These are phyloP conservation scores for Leishmania guyanensis DNA, from an alignment of 208 protist genomes.

Conservation along the genomic window DNA sequence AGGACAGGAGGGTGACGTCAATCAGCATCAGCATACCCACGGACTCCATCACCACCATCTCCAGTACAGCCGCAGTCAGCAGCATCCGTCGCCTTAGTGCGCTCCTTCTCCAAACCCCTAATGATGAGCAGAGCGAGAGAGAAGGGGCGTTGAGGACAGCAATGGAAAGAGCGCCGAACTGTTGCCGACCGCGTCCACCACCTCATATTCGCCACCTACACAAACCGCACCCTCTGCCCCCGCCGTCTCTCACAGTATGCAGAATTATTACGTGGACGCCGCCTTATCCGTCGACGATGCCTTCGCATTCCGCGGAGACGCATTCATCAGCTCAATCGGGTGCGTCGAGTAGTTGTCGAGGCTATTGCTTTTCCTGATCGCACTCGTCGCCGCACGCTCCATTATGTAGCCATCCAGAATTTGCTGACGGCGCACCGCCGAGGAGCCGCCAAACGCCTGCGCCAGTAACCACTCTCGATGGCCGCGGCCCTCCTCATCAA, in stretches of 20 bases:
- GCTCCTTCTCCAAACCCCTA: not conserved
- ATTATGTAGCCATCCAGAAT: slow-evolving; percentile 45
- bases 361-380: slow-evolving; percentile 32
- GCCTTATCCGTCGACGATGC: slow-evolving; percentile 3
- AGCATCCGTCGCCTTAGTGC: slow-evolving; percentile 1
- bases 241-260: not conserved
- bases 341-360: slow-evolving; percentile 66
- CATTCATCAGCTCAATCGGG: slow-evolving; percentile 81
- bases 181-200: not conserved
- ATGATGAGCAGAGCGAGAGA: not conserved
- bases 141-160: not conserved
- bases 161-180: not conserved
- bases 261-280: not conserved
- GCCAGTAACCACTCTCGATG: slow-evolving; percentile 79
- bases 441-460: slow-evolving; percentile 65
- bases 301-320: slow-evolving; percentile 28
- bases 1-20: not conserved
- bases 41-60: not conserved
- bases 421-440: slow-evolving; percentile 37
- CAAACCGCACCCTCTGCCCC: slow-evolving; percentile 10
- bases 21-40: not conserved
- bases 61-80: not conserved
- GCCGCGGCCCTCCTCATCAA: slow-evolving; percentile 49
- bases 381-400: slow-evolving; percentile 26
- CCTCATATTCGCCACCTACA: not conserved